Evolutionary conservation across 495 filamentous ascomycete genomes (phyloP), one percentile per base, ranked within the genome.

Genomic region (Penicillium macrosclerotiorum): DNA sequence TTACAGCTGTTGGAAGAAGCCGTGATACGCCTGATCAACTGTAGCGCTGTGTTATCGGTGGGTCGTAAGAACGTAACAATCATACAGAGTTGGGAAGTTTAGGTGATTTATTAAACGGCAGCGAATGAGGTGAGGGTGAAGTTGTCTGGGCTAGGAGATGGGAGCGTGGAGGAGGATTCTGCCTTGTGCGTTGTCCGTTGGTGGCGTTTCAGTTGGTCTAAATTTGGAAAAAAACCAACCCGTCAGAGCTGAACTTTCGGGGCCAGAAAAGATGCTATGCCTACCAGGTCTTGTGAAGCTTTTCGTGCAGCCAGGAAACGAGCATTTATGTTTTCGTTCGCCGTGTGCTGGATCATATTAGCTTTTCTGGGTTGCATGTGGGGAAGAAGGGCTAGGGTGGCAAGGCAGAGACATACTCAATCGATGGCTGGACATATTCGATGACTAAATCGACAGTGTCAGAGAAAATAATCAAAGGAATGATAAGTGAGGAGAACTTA

Each of bases 341-440:
- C 67, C 70, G 42, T 75, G 72, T 5, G 72, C n/a, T n/a, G n/a
- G n/a, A n/a, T n/a, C n/a, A n/a, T n/a, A n/a, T n/a, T n/a, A n/a
- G n/a, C n/a, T n/a, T n/a, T n/a, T n/a, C n/a, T n/a, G n/a, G n/a
- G n/a, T n/a, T n/a, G n/a, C n/a, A n/a, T n/a, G n/a, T n/a, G n/a
- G n/a, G n/a, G n/a, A n/a, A n/a, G n/a, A n/a, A n/a, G n/a, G n/a
- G n/a, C n/a, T n/a, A n/a, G n/a, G n/a, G n/a, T n/a, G n/a, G n/a
- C n/a, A n/a, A n/a, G n/a, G n/a, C n/a, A n/a, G n/a, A n/a, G n/a
- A n/a, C n/a, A n/a, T n/a, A n/a, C n/a, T 75, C 13, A 75, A 54
- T 49, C 69, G 59, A 35, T 75, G 72, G 23, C 72, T 75, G 2
- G 72, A 75, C 72, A 75, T 75, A 34, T 75, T 75, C 8, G 72